Conservation (phyloP, 805 yeast species). For the Candida schatavii region DNA sequence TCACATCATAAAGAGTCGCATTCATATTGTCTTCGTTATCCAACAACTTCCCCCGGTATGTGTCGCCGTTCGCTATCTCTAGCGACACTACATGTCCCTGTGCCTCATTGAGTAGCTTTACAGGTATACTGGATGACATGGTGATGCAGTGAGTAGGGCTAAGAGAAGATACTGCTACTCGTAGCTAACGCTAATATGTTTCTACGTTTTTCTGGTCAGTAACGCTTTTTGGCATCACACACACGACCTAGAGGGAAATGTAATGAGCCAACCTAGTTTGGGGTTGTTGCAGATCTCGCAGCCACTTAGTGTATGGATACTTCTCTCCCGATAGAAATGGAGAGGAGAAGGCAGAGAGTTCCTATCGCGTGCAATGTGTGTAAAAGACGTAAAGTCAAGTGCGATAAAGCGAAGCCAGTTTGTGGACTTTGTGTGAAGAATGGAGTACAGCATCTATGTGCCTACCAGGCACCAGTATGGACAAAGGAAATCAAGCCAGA, state of each 20-base stretch:
- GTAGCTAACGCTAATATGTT: no score
- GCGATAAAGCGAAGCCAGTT: conserved; percentile 40
- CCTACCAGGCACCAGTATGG: conserved; percentile 42
- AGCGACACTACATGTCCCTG: conserved; percentile 82
- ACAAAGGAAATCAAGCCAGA: conserved; percentile 8
- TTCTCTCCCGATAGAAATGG: not conserved
- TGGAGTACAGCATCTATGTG: conserved; percentile 39
- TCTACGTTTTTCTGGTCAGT: no score
- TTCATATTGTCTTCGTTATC: conserved; percentile 96
- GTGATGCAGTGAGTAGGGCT: no score
- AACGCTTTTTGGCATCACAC: no score
- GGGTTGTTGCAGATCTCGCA: not conserved
- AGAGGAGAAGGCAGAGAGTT: conserved; percentile 30
- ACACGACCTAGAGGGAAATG: no score
- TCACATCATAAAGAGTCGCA: conserved; percentile 77
- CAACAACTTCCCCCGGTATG: conserved; percentile 80
- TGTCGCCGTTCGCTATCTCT: conserved; percentile 81
- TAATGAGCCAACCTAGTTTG: no score
- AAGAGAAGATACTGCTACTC: no score
- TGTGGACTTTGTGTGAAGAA: conserved; percentile 42
- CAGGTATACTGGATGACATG: conserved; percentile 76
- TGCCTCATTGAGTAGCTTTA: conserved; percentile 82
- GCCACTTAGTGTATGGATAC: not conserved
- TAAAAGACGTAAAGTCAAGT: conserved; percentile 40
- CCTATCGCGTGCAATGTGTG: conserved; percentile 42